Base-by-base conservation (phyloP, 768 basidiomycete species). In the Xerocomellus dryophilus region DNA sequence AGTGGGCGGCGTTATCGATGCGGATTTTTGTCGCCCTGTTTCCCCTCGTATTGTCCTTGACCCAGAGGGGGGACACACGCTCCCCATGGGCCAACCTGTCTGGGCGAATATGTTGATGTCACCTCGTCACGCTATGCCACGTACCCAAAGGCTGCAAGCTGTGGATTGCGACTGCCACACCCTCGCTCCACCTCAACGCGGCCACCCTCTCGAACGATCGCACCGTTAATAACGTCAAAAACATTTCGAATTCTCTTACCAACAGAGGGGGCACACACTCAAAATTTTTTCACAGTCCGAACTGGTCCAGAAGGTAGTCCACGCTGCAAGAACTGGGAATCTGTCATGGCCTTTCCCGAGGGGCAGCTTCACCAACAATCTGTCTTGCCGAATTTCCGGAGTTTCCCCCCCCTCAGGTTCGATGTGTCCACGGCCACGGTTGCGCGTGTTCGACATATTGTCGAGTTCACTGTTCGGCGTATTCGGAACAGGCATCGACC, bases 201-300 rank as follows among this genome's bases (percentile, higher is more conserved):
- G 54, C 39, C n/a, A 18, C 44, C 39, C 25, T 27, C 21, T 42
- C 18, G 43, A 47, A 66, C 47, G 54, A 66, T 62, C 58, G 44
- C 40, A 43, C 21, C 14, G 21, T 23, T 23, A 43, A 64, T 61
- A 54, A 58, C 49, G 51, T 54, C 63, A 65, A 56, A 6, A n/a
- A 27, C 34, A 56, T 45, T 58, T 50, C 39, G 45, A 54, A 44
- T 52, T 52, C 50, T 48, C 54, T 38, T 32, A 25, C 46, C 35
- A 43, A 40, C 29, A 10, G 43, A 42, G 21, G 20, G 36, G 36
- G 39, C 14, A 17, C 41, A 50, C 49, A 39, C 54, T 34, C 35
- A 43, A 39, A 45, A 54, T 2, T 9, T 17, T 54, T 57, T 67
- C 53, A 61, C 56, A 51, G 49, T 53, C 65, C 56, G 53, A 62